Base-by-base conservation (phyloP, 331 rosid genomes). In the Quercus lobata region DNA sequence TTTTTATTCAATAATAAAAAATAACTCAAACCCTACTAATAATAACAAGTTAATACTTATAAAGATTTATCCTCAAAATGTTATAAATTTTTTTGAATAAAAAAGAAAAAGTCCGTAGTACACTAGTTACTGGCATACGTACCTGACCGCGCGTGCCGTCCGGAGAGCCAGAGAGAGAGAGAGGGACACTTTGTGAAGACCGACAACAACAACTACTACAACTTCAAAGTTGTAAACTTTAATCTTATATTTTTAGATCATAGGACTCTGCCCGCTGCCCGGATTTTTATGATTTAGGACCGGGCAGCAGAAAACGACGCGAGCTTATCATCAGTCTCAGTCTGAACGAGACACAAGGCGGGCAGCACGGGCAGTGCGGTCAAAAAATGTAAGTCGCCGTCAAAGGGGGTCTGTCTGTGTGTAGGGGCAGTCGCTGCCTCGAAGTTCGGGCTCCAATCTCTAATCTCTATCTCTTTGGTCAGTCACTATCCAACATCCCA, bases 91-190 rank as follows among this genome's bases (percentile, higher is more conserved):
- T 14, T 25, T 22, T 22, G 69, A 46, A 46, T 46, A 0, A 1
- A 7, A 2, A 0, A 1, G 2, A 9, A 46, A 49, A 49, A 11
- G 54, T 49, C 1, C 46, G 9, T 0, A 41, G 12, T 41, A 41
- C 46, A 41, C 46, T 41, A 41, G 46, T 3, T 3, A 49, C 54
- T 49, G 54, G 1, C 18, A 49, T 49, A 12, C 54, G 73, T 68
- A 81, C 62, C 86, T 84, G 89, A 90, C 78, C 90, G 90, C 90
- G 97, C 94, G 94, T 90, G 94, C 89, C 86, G 86, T 88, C 86
- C 86, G 92, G 92, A 82, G 92, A 73, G 91, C 74, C 63, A 80
- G 84, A 7, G 46, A 41, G 46, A 8, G 46, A 41, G 46, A 41
- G 92, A 69, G 87, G 76, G 75, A 80, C 83, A 5, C 55, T 35